Evolutionary conservation across 805 yeast species (phyloP).

Genomic region (Wickerhamiella azyma): DNA sequence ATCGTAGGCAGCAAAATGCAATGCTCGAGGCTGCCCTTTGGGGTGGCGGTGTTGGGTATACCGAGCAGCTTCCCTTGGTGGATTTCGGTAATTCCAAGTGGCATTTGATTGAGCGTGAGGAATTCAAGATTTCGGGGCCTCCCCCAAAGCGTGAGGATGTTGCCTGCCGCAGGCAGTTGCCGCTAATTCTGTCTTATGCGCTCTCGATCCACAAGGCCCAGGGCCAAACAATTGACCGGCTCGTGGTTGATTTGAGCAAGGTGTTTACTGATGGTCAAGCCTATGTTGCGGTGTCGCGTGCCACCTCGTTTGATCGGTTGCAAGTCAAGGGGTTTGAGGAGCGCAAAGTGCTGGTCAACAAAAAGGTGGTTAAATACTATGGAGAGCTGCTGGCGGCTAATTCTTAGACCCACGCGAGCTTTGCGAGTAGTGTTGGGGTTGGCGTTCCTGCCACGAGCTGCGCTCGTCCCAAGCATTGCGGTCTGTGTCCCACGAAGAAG

Average conservation of each 20-base stretch:
- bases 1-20: neutral
- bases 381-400: conserved; percentile 8
- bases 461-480: neutral
- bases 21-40: neutral
- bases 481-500: neutral
- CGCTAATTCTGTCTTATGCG: conserved; percentile 86
- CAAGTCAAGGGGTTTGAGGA: conserved; percentile 67
- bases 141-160: conserved; percentile 25
- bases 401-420: neutral
- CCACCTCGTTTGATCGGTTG: conserved; percentile 63
- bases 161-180: conserved; percentile 64
- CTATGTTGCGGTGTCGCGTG: conserved; percentile 89
- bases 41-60: neutral
- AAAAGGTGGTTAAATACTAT: conserved; percentile 60
- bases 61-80: conserved; percentile 14
- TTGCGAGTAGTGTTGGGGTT: neutral
- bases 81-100: conserved; percentile 14
- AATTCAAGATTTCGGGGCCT: conserved; percentile 11
- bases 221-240: conserved; percentile 72
- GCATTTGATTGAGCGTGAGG: conserved; percentile 12
- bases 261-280: conserved; percentile 91
- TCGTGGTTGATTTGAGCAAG: conserved; percentile 58
- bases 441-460: neutral
- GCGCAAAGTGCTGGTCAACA: conserved; percentile 52
- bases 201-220: conserved; percentile 91